Evolutionary conservation across 2,329 filamentous ascomycete species (phyloP).

Genomic region (Botrytis medusae): DNA sequence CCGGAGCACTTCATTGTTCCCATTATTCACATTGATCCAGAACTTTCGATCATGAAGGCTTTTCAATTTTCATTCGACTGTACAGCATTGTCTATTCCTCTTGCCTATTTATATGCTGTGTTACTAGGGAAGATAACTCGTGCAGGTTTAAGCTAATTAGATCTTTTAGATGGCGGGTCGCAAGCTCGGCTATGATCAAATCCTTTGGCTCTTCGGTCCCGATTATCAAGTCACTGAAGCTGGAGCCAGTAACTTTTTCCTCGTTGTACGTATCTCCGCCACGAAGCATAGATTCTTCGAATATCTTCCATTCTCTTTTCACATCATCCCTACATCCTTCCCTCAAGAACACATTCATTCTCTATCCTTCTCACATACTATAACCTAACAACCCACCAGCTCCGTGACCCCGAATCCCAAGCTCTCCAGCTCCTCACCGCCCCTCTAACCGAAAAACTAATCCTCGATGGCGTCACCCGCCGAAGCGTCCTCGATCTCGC

Average conservation of each 20-base stretch:
- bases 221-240: conserved; percentile 71
- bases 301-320: no score
- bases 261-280: conserved; percentile 50
- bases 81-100: background rate
- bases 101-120: background rate
- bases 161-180: conserved; percentile 59
- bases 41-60: background rate
- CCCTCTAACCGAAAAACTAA: conserved; percentile 76
- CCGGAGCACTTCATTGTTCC: background rate
- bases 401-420: background rate
- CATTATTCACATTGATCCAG: background rate
- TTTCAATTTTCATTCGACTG: background rate
- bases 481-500: conserved; percentile 75
- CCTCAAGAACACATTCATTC: background rate
- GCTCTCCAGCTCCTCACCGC: conserved; percentile 54
- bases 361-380: background rate
- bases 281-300: background rate
- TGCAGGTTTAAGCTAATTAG: background rate
- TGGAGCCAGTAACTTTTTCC: conserved; percentile 88
- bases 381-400: background rate
- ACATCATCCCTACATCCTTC: background rate
- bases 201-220: conserved; percentile 82
- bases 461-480: conserved; percentile 82
- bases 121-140: background rate
- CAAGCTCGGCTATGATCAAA: conserved; percentile 75